Evolutionary conservation across 345 rosid species (phyloP).

Genomic region (Excoecaria cochinchinensis): DNA sequence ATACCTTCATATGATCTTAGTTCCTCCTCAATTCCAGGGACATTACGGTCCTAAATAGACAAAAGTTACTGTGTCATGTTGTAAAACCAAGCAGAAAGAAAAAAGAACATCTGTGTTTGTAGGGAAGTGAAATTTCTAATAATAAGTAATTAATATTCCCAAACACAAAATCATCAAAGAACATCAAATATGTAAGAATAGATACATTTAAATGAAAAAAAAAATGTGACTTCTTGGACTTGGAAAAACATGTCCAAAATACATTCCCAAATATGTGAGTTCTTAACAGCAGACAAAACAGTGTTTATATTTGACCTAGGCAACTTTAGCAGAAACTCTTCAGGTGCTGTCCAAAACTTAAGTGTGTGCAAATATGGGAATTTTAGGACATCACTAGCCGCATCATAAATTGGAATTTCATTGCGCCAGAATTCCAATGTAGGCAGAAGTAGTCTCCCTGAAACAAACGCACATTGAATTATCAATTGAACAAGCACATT

Average conservation of each 20-base stretch:
- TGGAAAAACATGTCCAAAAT: not conserved
- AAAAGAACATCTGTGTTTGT: not conserved
- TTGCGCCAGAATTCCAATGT: conserved; percentile 78
- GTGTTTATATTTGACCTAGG: not conserved
- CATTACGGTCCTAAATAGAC: conserved; percentile 33
- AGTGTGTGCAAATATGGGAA: not conserved
- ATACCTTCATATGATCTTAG: conserved; percentile 30
- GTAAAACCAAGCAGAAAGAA: not conserved
- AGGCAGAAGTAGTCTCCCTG: conserved; percentile 82
- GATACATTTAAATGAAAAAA: not conserved
- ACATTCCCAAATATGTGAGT: not conserved
- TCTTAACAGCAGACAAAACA: not conserved
- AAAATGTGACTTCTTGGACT: not conserved
- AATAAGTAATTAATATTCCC: not conserved
- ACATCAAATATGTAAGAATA: not conserved
- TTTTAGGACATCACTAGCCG: conserved; percentile 34
- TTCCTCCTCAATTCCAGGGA: conserved; percentile 39
- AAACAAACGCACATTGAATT: conserved; percentile 22
- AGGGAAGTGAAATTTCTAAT: not conserved
- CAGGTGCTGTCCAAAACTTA: not conserved
- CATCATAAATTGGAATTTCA: conserved; percentile 71
- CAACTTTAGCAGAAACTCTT: not conserved
- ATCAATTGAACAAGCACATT: conserved; percentile 16
- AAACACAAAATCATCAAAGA: not conserved
- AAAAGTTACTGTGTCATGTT: not conserved